phyloP scores from a whole-genome alignment of 176 grass and related monocot species.

The Otatea glauca region DNA sequence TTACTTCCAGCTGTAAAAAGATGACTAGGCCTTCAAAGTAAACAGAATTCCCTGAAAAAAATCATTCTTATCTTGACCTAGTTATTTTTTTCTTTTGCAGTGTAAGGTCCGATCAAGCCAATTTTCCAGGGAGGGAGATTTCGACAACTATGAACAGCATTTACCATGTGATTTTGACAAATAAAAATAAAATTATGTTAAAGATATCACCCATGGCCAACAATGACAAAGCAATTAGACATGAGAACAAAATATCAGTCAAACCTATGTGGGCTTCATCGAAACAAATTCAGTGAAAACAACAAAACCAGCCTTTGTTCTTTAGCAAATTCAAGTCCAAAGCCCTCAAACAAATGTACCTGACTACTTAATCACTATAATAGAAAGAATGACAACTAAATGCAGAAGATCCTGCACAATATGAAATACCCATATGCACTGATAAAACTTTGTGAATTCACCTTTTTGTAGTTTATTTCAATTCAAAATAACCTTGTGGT shows the following conservation, averaged over 20 bases:
- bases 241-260: constrained; percentile 20
- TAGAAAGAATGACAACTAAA: background rate
- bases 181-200: background rate
- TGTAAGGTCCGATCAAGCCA: background rate
- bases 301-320: constrained; percentile 31
- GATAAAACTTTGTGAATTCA: background rate
- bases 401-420: background rate
- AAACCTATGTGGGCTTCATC: constrained; percentile 9
- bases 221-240: constrained; percentile 26
- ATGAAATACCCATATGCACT: constrained; percentile 27
- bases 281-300: constrained; percentile 26
- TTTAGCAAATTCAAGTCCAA: constrained; percentile 32
- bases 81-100: constrained; percentile 12
- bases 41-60: background rate
- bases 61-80: background rate
- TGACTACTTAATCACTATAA: background rate
- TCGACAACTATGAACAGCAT: constrained; percentile 21
- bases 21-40: background rate
- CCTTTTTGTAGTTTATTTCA: background rate
- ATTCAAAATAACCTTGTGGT: background rate
- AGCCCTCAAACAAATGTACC: background rate
- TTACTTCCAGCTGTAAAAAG: background rate
- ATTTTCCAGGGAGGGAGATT: background rate
- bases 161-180: constrained; percentile 6
- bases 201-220: constrained; percentile 15